phyloP scores from a whole-genome alignment of 352 stramenopile genomes.

The Phytopythium sindhum region DNA sequence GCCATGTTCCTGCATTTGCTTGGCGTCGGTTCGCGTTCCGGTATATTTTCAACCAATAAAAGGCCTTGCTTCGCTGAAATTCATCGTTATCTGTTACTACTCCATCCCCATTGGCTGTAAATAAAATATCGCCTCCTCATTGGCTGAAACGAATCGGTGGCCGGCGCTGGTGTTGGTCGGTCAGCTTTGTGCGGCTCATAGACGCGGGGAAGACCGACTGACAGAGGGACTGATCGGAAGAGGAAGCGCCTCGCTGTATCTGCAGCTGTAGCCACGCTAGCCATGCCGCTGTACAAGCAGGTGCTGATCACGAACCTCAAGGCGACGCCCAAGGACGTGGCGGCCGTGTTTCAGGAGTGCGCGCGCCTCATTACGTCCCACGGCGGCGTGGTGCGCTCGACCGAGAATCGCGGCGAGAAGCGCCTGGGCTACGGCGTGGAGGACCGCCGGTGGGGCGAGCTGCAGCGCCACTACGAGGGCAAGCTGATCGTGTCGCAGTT shows the following conservation, averaged over 20 bases:
- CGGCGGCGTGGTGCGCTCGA: constrained; percentile 71
- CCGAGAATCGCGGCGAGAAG: constrained; percentile 82
- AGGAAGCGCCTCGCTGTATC: neutral
- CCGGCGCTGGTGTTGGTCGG: neutral
- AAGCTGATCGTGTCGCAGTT: constrained; percentile 88
- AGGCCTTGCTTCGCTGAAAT: neutral
- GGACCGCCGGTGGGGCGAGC: constrained; percentile 80
- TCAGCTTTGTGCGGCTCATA: constrained; percentile 11
- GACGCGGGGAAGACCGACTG: neutral
- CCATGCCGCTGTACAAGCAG: constrained; percentile 89
- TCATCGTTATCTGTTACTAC: neutral
- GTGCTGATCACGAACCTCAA: constrained; percentile 88
- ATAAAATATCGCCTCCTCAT: constrained; percentile 1
- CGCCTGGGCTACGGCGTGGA: constrained; percentile 80
- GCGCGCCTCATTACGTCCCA: constrained; percentile 59
- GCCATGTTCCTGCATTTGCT: too few species aligned
- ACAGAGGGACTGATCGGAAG: neutral
- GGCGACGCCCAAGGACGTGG: constrained; percentile 78
- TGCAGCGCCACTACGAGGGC: constrained; percentile 82
- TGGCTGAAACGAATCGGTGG: constrained; percentile 24
- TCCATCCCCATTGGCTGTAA: neutral
- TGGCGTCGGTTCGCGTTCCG: neutral
- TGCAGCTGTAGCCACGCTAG: neutral
- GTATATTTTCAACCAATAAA: neutral
- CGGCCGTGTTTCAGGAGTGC: constrained; percentile 81